These are phyloP conservation scores for Trichoderma sp. DNA, from an alignment of 2,329 filamentous ascomycete species.

Conservation along the genomic window DNA sequence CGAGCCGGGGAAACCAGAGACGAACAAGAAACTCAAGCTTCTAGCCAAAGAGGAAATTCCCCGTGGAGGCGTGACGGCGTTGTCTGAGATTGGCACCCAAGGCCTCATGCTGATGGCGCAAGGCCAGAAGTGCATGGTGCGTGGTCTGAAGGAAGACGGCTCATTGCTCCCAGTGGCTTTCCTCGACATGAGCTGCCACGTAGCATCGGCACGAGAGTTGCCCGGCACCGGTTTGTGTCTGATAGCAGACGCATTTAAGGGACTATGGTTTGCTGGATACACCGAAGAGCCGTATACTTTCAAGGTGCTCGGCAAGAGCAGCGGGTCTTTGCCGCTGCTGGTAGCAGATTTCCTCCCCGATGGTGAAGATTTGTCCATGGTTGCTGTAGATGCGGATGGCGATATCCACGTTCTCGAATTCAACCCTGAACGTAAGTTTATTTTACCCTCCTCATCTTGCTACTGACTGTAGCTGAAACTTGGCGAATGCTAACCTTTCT, in stretches of 20 bases:
- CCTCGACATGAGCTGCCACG: conserved; percentile 95
- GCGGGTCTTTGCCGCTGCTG: conserved; percentile 74
- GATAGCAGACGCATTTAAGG: conserved; percentile 88
- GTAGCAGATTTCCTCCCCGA: conserved; percentile 87
- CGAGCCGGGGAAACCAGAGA: conserved; percentile 81
- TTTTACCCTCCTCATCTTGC: background rate
- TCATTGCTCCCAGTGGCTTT: conserved; percentile 92
- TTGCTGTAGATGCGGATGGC: conserved; percentile 81
- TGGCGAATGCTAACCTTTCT: background rate
- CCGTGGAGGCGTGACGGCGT: conserved; percentile 86
- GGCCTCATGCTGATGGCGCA: conserved; percentile 88
- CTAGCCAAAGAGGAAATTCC: conserved; percentile 86
- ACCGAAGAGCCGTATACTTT: conserved; percentile 96
- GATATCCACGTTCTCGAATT: conserved; percentile 90
- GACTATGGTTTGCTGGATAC: conserved; percentile 94
- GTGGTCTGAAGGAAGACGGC: conserved; percentile 93
- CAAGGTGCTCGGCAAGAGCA: conserved; percentile 86
- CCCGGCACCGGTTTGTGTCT: conserved; percentile 81
- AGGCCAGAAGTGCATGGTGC: conserved; percentile 95
- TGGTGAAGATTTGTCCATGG: conserved; percentile 77
- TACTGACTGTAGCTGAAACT: background rate
- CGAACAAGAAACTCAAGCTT: conserved; percentile 80
- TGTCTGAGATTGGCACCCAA: conserved; percentile 82
- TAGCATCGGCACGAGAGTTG: conserved; percentile 81
- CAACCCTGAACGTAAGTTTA: conserved; percentile 80